A percentile compares a stretch with the other conserved stretches of the same genome.
phyloP scores from a whole-genome alignment of 257 asterid species.

The Oldenlandia corymbosa region DNA sequence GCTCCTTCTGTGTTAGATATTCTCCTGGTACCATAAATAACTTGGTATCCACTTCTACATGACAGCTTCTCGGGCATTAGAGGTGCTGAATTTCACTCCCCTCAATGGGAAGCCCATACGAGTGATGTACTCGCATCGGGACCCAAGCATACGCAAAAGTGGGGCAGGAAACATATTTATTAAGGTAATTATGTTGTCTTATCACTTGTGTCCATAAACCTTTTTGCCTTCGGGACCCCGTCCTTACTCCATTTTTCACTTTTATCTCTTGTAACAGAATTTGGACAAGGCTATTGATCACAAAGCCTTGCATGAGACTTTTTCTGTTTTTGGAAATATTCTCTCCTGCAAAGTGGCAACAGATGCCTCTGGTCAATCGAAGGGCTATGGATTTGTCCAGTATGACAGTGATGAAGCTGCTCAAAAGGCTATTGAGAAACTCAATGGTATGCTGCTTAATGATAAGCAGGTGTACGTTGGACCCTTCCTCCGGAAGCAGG shows the following conservation, averaged over 20 bases:
- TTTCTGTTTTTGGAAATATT: conserved; percentile 71
- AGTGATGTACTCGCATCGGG: conserved; percentile 80
- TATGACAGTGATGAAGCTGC: conserved; percentile 79
- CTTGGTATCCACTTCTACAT: conserved; percentile 1
- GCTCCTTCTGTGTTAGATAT: background rate
- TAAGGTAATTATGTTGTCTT: conserved; percentile 43
- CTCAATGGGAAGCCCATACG: conserved; percentile 83
- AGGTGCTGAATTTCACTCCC: conserved; percentile 69
- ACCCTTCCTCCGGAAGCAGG: conserved; percentile 82
- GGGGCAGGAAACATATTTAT: conserved; percentile 83
- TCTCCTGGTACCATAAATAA: background rate
- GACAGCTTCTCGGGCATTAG: conserved; percentile 76
- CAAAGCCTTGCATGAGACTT: conserved; percentile 81
- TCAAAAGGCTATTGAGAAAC: conserved; percentile 72
- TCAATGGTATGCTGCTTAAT: conserved; percentile 83
- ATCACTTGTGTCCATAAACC: background rate
- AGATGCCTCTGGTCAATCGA: conserved; percentile 62
- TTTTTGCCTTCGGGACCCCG: background rate
- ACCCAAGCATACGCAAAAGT: conserved; percentile 72
- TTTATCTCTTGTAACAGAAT: conserved; percentile 35
- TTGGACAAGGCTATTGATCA: conserved; percentile 92
- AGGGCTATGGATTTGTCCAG: conserved; percentile 94
- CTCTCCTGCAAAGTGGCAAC: conserved; percentile 85
- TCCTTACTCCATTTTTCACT: background rate
- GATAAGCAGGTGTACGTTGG: conserved; percentile 87